These are phyloP conservation scores for Conidiobolus incongruus DNA, from an alignment of 371 early-diverging fungal genomes.

Conservation along the genomic window DNA sequence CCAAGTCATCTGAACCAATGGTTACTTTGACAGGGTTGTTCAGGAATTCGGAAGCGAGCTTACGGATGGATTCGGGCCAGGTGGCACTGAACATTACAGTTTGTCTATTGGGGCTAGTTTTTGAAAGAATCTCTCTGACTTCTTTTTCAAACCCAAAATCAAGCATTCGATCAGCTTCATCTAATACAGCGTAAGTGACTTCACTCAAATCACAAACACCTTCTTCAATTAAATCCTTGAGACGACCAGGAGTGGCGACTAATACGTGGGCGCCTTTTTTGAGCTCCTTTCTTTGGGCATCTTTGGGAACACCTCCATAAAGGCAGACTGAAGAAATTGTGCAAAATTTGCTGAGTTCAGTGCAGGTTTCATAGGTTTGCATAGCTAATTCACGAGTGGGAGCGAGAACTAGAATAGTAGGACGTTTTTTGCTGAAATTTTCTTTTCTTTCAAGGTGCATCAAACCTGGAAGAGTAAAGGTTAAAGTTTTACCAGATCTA, in stretches of 20 bases:
- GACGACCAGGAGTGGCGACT: constrained; percentile 89
- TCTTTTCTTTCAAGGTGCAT: constrained; percentile 21
- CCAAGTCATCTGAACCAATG: constrained; percentile 79
- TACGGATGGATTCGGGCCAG: constrained; percentile 53
- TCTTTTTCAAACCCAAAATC: constrained; percentile 84
- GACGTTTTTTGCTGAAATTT: constrained; percentile 15
- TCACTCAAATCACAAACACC: constrained; percentile 35
- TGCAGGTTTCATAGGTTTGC: constrained; percentile 62
- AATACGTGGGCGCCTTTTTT: constrained; percentile 51
- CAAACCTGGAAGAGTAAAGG: constrained; percentile 86
- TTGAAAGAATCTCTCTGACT: constrained; percentile 49
- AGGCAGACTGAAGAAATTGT: constrained; percentile 54
- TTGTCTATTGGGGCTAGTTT: constrained; percentile 37
- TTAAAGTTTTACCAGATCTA: constrained; percentile 75
- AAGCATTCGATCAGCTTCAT: constrained; percentile 93
- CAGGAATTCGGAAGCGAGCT: constrained; percentile 67
- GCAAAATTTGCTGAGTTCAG: constrained; percentile 36
- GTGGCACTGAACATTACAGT: constrained; percentile 76
- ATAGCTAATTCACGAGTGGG: constrained; percentile 92
- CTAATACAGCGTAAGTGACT: constrained; percentile 68
- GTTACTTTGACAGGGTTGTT: constrained; percentile 71
- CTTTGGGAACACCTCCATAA: constrained; percentile 53
- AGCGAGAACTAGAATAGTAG: constrained; percentile 61
- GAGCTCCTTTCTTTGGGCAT: constrained; percentile 29
- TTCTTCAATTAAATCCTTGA: constrained; percentile 77